Percentiles rank a stretch among this genome's conserved stretches.
Evolutionary conservation across 2,329 filamentous ascomycete genomes (phyloP).

Genomic region (Alternaria hordeiaustralica): DNA sequence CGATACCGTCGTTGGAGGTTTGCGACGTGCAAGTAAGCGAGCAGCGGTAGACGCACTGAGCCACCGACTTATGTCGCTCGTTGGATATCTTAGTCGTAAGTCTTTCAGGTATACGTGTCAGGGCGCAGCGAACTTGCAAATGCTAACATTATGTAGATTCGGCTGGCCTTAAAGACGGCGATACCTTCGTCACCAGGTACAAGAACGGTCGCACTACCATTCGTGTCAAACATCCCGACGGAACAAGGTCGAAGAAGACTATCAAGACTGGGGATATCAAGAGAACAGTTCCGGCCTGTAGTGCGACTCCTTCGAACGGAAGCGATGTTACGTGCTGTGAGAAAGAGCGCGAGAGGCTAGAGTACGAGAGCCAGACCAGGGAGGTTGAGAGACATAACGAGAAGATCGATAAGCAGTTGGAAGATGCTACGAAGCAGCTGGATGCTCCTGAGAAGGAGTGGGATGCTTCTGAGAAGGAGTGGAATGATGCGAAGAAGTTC

Average conservation of each 20-base stretch:
- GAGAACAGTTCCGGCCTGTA: neutral
- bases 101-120: rapidly evolving
- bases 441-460: too few species aligned
- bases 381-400: neutral
- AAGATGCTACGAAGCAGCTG: neutral
- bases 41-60: neutral
- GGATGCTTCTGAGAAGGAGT: neutral
- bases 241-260: neutral
- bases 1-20: neutral
- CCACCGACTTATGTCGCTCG: neutral
- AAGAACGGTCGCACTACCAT: neutral
- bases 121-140: neutral
- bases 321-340: neutral
- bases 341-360: neutral
- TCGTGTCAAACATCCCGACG: neutral
- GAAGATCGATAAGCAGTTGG: neutral
- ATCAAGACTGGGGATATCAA: neutral
- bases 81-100: neutral
- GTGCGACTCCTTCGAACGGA: neutral
- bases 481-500: neutral
- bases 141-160: neutral
- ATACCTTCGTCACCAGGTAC: neutral
- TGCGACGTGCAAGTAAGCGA: neutral
- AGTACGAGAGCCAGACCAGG: neutral
- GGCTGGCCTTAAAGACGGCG: neutral